A percentile compares a stretch with the other conserved stretches of the same genome.
Evolutionary conservation across 164 flowering plant species (phyloP).

Genomic region (Kalanchoe fedtschenkoi): DNA sequence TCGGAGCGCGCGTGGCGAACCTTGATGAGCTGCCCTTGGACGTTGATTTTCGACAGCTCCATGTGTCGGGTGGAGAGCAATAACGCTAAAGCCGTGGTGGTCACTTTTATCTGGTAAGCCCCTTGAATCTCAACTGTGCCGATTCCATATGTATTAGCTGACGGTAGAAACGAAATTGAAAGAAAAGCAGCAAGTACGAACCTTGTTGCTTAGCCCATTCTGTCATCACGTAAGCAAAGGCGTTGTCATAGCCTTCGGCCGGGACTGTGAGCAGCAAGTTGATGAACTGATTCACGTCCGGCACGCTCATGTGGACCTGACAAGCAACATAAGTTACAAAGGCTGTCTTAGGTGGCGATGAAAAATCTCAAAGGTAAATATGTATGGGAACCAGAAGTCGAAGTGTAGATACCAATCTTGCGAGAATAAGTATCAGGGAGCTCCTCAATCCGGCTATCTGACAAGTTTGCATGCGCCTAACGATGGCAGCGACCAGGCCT

Average conservation of each 20-base stretch:
- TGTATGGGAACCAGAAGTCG: not conserved
- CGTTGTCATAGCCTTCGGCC: conserved; percentile 49
- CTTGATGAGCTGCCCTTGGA: conserved; percentile 70
- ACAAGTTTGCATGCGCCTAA: conserved; percentile 84
- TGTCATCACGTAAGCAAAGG: conserved; percentile 73
- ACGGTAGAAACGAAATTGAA: not conserved
- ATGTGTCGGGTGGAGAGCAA: conserved; percentile 60
- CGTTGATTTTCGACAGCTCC: conserved; percentile 51
- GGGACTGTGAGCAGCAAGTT: conserved; percentile 61
- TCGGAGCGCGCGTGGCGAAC: conserved; percentile 22
- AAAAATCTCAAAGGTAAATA: not conserved
- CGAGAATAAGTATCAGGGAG: conserved; percentile 79
- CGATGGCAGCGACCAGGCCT: conserved; percentile 72
- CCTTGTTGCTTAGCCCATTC: conserved; percentile 95
- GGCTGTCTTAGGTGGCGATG: not conserved
- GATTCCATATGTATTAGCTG: not conserved
- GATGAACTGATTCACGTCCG: conserved; percentile 69
- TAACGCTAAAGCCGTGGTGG: conserved; percentile 81
- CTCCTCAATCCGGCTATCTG: conserved; percentile 63
- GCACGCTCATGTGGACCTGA: conserved; percentile 85
- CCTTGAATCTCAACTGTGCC: conserved; percentile 84
- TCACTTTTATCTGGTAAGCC: conserved; percentile 81
- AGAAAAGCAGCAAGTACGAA: conserved; percentile 7
- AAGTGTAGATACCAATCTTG: conserved; percentile 66
- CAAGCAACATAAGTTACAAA: conserved; percentile 3